These are phyloP conservation scores for Pseudocercospora ulei DNA, from an alignment of 2,329 filamentous ascomycete species.

Conservation along the genomic window DNA sequence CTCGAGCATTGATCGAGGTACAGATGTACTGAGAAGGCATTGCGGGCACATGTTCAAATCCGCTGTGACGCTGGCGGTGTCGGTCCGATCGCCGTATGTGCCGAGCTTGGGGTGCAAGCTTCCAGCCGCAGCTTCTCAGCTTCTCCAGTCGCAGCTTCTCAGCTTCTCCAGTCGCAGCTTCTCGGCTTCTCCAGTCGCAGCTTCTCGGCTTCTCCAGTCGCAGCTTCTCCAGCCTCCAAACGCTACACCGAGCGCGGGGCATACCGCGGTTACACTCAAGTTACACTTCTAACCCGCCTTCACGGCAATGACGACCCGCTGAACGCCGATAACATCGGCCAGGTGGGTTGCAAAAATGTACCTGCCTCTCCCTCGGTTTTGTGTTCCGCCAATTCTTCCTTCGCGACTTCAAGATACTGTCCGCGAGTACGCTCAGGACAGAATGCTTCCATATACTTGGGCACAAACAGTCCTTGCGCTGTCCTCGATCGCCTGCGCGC, in stretches of 20 bases:
- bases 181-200: neutral
- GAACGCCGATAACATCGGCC: neutral
- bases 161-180: neutral
- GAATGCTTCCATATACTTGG: conserved; percentile 22
- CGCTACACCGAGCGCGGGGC: conserved; percentile 1
- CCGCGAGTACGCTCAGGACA: conserved; percentile 10
- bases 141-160: neutral
- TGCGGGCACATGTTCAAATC: too few species aligned
- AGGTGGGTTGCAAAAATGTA: conserved; percentile 7
- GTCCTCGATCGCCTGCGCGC: conserved; percentile 22
- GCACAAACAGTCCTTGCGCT: conserved; percentile 22
- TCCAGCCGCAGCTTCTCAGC: conserved; percentile 1
- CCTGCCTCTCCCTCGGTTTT: conserved; percentile 5
- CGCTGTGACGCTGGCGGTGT: conserved; percentile 5
- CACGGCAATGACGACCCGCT: conserved; percentile 4
- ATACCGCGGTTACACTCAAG: conserved; percentile 3
- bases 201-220: neutral
- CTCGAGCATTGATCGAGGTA: conserved; percentile 42
- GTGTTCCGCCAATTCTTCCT: conserved; percentile 4
- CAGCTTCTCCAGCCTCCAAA: neutral
- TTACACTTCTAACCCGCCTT: neutral
- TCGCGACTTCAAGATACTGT: conserved; percentile 5
- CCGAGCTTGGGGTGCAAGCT: conserved; percentile 4
- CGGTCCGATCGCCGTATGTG: neutral
- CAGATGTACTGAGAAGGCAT: conserved; percentile 32